A percentile compares a stretch with the other conserved stretches of the same genome.
These are phyloP conservation scores for Avena eriantha DNA, from an alignment of 176 grass and related monocot genomes.

Conservation along the genomic window DNA sequence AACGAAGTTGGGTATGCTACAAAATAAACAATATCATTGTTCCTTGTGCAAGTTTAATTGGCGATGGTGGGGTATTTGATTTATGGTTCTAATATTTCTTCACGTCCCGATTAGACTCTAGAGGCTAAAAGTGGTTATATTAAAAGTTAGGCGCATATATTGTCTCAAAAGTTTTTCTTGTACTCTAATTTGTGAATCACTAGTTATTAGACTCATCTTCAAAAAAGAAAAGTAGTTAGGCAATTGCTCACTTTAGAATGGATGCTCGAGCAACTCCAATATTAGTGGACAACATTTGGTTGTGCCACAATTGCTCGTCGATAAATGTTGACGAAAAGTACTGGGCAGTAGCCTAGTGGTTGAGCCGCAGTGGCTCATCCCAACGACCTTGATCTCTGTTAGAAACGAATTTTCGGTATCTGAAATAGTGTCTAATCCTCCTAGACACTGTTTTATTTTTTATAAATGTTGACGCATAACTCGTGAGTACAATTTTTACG, in stretches of 20 bases:
- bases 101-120: background rate
- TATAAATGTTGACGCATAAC: no score
- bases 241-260: background rate
- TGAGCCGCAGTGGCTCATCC: no score
- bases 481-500: no score
- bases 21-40: background rate
- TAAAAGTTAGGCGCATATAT: slow-evolving; percentile 15
- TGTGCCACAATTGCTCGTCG: no score
- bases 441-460: no score
- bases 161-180: background rate
- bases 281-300: no score
- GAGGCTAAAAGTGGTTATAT: background rate
- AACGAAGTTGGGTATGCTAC: background rate
- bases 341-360: no score
- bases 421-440: no score
- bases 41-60: background rate
- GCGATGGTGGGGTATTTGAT: background rate
- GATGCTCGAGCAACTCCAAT: background rate
- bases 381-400: no score
- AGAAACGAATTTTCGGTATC: no score
- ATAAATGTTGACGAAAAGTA: no score
- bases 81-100: background rate
- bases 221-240: no score
- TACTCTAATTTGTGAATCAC: background rate
- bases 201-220: background rate